Evolutionary conservation across 1,284 basidiomycete species (phyloP).

Genomic region (Cryptococcus sp.): DNA sequence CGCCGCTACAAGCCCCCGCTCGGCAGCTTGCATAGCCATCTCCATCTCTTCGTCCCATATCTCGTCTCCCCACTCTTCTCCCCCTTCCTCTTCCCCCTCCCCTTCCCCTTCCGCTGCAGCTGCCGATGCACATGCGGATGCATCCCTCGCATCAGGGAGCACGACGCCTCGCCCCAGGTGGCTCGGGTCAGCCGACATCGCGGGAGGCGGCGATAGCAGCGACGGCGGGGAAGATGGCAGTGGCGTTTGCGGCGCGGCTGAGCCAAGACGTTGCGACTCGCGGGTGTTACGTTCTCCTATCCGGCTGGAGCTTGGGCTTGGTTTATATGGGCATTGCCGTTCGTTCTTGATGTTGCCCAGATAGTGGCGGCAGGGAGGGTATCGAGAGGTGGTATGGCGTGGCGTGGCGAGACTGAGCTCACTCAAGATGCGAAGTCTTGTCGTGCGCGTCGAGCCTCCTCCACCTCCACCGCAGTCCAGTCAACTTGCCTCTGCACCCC

Average conservation of each 20-base stretch:
- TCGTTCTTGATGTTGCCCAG: too few relatives aligned
- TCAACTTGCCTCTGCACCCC: too few relatives aligned
- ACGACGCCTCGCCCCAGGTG: too few relatives aligned
- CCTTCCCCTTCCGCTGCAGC: background rate
- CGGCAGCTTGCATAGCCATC: slow-evolving; percentile 20
- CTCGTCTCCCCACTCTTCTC: slow-evolving; percentile 30
- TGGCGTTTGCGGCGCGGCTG: slow-evolving; percentile 4
- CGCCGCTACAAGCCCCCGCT: slow-evolving; percentile 8
- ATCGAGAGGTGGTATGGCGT: background rate
- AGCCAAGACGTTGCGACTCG: too few relatives aligned
- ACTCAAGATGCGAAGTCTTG: too few relatives aligned
- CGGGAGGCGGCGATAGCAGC: too few relatives aligned
- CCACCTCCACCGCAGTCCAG: background rate
- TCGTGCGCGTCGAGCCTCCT: background rate
- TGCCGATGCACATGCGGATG: too few relatives aligned
- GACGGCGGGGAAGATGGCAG: background rate
- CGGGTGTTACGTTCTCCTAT: too few relatives aligned
- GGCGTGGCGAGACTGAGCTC: too few relatives aligned
- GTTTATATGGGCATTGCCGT: slow-evolving; percentile 5
- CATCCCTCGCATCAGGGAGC: too few relatives aligned
- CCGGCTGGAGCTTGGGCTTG: too few relatives aligned
- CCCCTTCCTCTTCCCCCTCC: background rate
- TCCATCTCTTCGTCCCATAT: slow-evolving; percentile 32
- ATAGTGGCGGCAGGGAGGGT: background rate
- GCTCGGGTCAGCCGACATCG: too few relatives aligned